Evolutionary conservation across 768 basidiomycete species (phyloP).

Genomic region (Tricholoma bakamatsutake): DNA sequence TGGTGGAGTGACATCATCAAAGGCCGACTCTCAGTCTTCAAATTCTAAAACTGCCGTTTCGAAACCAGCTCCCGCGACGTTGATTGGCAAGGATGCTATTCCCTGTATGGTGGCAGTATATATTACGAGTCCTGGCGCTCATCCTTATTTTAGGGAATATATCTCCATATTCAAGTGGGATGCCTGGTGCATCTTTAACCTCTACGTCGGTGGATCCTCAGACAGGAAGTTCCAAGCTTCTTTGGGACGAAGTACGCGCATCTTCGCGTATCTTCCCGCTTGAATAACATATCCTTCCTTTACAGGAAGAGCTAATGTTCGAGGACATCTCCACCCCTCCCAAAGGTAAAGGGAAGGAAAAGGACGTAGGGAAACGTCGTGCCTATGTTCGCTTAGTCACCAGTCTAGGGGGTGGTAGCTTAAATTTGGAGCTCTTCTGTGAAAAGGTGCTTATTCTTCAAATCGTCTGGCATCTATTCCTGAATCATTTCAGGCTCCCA

Average conservation of each 20-base stretch:
- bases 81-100: conserved; percentile 48
- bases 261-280: not conserved
- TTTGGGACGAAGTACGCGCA: conserved; percentile 84
- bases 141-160: conserved; percentile 59
- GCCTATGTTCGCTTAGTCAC: conserved; percentile 97
- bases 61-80: conserved; percentile 30
- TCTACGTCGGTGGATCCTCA: conserved; percentile 86
- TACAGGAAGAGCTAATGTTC: conserved; percentile 94
- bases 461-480: not conserved
- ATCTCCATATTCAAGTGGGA: conserved; percentile 87
- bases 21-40: conserved; percentile 14
- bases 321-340: conserved; percentile 79
- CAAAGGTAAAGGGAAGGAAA: conserved; percentile 89
- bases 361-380: conserved; percentile 84
- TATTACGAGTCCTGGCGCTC: not conserved
- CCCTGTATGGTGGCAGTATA: conserved; percentile 50
- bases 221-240: conserved; percentile 60
- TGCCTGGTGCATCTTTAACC: conserved; percentile 89
- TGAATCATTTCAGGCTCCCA: conserved; percentile 69
- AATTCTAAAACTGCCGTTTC: conserved; percentile 27
- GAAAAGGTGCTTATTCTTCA: conserved; percentile 58
- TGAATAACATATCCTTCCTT: not conserved
- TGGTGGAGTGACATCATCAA: conserved; percentile 22
- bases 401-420: conserved; percentile 78
- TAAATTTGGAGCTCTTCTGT: conserved; percentile 82